These are phyloP conservation scores for Gyromitra esculenta DNA, from an alignment of 2,329 filamentous ascomycete genomes.

Conservation along the genomic window DNA sequence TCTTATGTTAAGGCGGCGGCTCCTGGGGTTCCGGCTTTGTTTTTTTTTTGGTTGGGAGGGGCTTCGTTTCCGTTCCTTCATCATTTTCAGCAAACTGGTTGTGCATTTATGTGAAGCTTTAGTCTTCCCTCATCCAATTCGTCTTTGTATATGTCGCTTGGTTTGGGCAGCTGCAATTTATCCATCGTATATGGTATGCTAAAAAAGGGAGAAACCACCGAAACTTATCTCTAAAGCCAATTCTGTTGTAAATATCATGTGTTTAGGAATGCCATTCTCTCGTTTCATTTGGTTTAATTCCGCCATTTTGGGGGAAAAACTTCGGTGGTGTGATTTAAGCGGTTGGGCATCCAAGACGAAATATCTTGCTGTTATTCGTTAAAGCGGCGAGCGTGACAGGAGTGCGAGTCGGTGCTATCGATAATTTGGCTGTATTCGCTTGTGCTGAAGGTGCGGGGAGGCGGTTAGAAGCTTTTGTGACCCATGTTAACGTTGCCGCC, in stretches of 20 bases:
- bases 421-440: constrained; percentile 19
- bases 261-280: neutral
- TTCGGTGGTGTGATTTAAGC: neutral
- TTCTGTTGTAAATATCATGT: neutral
- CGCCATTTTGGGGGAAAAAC: neutral
- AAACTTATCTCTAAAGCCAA: neutral
- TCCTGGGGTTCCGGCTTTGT: constrained; percentile 48
- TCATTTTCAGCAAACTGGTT: constrained; percentile 18
- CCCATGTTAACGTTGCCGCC: constrained; percentile 31
- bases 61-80: constrained; percentile 23
- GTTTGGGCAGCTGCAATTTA: constrained; percentile 21
- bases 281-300: neutral
- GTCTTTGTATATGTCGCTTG: constrained; percentile 39
- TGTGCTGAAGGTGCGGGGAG: constrained; percentile 24
- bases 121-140: constrained; percentile 9
- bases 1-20: constrained; percentile 40
- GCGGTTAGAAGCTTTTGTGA: constrained; percentile 34
- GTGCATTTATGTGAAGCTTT: constrained; percentile 31
- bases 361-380: neutral
- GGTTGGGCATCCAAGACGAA: neutral
- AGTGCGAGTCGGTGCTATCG: neutral
- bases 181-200: constrained; percentile 9
- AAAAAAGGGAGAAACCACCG: neutral
- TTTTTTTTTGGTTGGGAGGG: neutral
- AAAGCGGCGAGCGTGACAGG: constrained; percentile 15